Conservation (phyloP, 106 monocot species). For the Acorus gramineus region DNA sequence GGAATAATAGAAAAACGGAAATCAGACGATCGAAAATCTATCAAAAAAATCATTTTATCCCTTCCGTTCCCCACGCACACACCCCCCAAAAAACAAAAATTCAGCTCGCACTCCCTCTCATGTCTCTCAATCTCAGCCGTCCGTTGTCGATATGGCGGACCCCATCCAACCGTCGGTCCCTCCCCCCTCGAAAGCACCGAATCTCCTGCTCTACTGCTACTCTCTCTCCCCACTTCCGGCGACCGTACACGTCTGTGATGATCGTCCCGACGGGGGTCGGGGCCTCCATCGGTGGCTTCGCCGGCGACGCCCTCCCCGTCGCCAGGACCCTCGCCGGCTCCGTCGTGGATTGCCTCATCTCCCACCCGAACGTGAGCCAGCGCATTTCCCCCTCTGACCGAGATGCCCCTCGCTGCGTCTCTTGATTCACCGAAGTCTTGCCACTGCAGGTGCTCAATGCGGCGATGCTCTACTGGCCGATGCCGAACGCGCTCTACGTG, state of each 20-base stretch:
- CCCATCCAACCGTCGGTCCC: background rate
- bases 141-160: background rate
- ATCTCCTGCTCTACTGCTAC: conserved; percentile 3
- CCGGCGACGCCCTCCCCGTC: conserved; percentile 84
- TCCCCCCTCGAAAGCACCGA: background rate
- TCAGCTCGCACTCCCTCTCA: background rate
- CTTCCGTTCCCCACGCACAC: too few relatives aligned
- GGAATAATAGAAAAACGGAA: too few relatives aligned
- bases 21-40: too few relatives aligned
- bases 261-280: conserved; percentile 92
- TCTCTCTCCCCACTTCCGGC: conserved; percentile 15
- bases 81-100: too few relatives aligned
- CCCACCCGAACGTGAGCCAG: conserved; percentile 68
- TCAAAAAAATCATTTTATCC: too few relatives aligned
- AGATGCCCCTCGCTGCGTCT: too few relatives aligned
- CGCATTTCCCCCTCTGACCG: too few relatives aligned
- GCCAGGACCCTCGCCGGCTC: conserved; percentile 60
- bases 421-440: too few relatives aligned
- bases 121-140: conserved; percentile 9
- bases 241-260: conserved; percentile 85
- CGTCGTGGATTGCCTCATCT: conserved; percentile 86
- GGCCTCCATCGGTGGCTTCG: conserved; percentile 78
- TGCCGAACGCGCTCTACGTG: conserved; percentile 75
- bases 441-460: conserved; percentile 74
- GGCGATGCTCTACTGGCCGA: conserved; percentile 96